Conservation (phyloP, 495 filamentous ascomycete genomes). For the Talaromyces nanjingensis region DNA sequence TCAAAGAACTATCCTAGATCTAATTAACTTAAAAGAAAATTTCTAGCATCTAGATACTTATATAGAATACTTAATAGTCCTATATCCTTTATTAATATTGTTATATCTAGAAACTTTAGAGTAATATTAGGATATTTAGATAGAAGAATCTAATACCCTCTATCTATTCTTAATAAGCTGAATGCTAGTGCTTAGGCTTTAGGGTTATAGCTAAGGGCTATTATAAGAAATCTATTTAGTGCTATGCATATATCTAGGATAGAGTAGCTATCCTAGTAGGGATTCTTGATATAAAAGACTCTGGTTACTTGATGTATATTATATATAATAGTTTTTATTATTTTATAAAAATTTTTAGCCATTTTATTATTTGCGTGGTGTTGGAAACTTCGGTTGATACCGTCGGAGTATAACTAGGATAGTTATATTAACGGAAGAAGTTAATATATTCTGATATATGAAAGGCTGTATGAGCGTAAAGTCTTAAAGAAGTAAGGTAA, state of each 20-base stretch:
- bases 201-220: conserved; percentile 28
- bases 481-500: too few species aligned
- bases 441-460: too few species aligned
- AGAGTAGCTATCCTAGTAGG: not conserved
- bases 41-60: conserved; percentile 32
- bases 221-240: conserved; percentile 43
- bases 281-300: conserved; percentile 12
- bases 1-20: conserved; percentile 30
- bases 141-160: conserved; percentile 37
- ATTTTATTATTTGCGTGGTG: too few species aligned
- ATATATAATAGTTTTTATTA: conserved; percentile 26
- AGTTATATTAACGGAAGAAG: too few species aligned
- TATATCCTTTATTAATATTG: conserved; percentile 48
- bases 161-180: conserved; percentile 30
- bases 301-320: conserved; percentile 20
- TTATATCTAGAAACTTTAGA: conserved; percentile 41
- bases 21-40: conserved; percentile 27
- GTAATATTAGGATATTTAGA: conserved; percentile 10
- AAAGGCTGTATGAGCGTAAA: too few species aligned
- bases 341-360: conserved; percentile 19
- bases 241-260: conserved; percentile 54
- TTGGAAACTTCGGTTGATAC: too few species aligned
- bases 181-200: conserved; percentile 30
- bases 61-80: conserved; percentile 31
- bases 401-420: too few species aligned